Conservation (phyloP, 1,284 basidiomycete genomes). For the Trichosporon ovoides region DNA sequence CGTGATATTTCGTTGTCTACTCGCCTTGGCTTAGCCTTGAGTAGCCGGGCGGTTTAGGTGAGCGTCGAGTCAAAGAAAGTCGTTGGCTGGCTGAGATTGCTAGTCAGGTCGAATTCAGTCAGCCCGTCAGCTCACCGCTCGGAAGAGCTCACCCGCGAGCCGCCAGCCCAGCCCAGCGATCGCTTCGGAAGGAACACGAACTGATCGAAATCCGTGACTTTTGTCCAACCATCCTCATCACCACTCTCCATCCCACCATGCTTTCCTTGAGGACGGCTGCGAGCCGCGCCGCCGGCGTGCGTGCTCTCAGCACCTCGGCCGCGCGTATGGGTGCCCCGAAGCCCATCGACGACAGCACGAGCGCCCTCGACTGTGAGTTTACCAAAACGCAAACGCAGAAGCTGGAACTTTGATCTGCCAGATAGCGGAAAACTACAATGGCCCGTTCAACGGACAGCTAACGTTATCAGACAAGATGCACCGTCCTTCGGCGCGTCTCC, state of each 20-base stretch:
- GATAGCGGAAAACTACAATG: too few species aligned
- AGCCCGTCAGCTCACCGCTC: too few species aligned
- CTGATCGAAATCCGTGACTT: constrained; percentile 1
- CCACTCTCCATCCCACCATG: constrained; percentile 8
- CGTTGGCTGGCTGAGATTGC: too few species aligned
- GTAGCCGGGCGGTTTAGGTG: background rate
- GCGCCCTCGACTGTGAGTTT: constrained; percentile 93
- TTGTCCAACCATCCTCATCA: background rate
- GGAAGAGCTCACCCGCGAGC: constrained; percentile 6
- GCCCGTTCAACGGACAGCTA: too few species aligned
- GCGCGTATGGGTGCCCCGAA: constrained; percentile 31
- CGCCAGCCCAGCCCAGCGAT: background rate
- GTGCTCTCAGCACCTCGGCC: constrained; percentile 18
- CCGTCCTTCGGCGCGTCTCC: constrained; percentile 35
- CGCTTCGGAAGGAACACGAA: background rate
- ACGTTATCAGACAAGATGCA: constrained; percentile 45
- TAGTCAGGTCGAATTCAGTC: background rate
- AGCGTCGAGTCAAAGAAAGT: constrained; percentile 2
- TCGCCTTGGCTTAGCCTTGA: background rate
- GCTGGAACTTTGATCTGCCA: too few species aligned
- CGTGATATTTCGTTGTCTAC: too few species aligned
- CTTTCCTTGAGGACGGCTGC: constrained; percentile 12
- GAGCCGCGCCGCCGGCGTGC: constrained; percentile 8
- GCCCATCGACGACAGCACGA: constrained; percentile 81
- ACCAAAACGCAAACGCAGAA: too few species aligned